Evolutionary conservation across 2,329 filamentous ascomycete genomes (phyloP).

Genomic region (Pseudogymnoascus sp.): DNA sequence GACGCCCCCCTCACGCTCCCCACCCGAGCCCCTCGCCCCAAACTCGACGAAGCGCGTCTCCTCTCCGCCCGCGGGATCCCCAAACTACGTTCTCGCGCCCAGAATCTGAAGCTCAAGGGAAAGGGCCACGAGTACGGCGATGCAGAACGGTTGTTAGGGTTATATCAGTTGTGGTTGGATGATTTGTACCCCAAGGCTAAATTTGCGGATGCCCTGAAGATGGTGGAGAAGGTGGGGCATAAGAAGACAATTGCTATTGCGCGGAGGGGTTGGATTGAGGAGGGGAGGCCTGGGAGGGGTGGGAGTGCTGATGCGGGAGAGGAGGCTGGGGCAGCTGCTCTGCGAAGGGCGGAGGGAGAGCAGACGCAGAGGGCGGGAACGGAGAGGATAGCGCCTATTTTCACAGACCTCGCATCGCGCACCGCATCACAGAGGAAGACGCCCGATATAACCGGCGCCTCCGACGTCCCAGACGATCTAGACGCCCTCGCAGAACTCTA

Average conservation of each 20-base stretch:
- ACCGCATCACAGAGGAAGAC: background rate
- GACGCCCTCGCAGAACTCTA: background rate
- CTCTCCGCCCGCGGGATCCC: constrained; percentile 78
- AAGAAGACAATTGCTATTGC: constrained; percentile 67
- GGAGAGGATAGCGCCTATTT: background rate
- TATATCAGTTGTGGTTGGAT: constrained; percentile 96
- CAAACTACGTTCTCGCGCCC: constrained; percentile 64
- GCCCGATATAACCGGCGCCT: background rate
- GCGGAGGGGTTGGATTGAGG: constrained; percentile 76
- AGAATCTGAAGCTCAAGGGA: constrained; percentile 72
- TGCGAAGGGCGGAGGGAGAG: constrained; percentile 26
- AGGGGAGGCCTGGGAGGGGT: constrained; percentile 48
- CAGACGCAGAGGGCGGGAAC: background rate
- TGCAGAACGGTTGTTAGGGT: constrained; percentile 68
- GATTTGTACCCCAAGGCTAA: constrained; percentile 91
- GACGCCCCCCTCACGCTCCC: constrained; percentile 69
- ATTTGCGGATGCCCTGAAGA: constrained; percentile 78
- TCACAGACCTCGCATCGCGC: background rate
- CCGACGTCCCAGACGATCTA: background rate
- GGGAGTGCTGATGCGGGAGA: constrained; percentile 26
- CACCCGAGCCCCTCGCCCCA: constrained; percentile 67
- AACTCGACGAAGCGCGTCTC: constrained; percentile 80
- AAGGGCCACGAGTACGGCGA: constrained; percentile 96
- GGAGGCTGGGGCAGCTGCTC: constrained; percentile 23
- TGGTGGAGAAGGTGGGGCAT: constrained; percentile 91